These are phyloP conservation scores for Pachysandra terminalis DNA, from an alignment of 164 flowering plant genomes.

Conservation along the genomic window DNA sequence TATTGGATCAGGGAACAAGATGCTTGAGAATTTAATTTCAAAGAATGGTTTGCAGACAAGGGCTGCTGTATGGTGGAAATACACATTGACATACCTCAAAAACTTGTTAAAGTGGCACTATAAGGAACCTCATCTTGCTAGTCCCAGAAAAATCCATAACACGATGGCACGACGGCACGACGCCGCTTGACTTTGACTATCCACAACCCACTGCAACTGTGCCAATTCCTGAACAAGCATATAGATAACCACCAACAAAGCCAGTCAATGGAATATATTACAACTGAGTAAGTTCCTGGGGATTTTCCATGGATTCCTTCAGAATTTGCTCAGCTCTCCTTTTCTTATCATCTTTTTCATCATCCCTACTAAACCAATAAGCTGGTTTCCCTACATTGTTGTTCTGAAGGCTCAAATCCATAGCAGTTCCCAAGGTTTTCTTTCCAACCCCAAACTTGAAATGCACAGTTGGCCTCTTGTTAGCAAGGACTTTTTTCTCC, in stretches of 20 bases:
- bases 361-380: constrained; percentile 46
- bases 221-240: constrained; percentile 17
- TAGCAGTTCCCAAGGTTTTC: constrained; percentile 52
- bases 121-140: too few species aligned
- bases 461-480: constrained; percentile 51
- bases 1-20: constrained; percentile 10
- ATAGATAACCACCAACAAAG: constrained; percentile 15
- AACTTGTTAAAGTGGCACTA: too few species aligned
- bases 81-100: constrained; percentile 23
- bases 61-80: too few species aligned
- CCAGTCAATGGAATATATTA: constrained; percentile 40
- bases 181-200: constrained; percentile 3
- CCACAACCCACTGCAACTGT: constrained; percentile 21
- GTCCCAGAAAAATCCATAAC: constrained; percentile 14
- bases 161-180: constrained; percentile 10
- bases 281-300: constrained; percentile 78
- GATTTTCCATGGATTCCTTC: constrained; percentile 73
- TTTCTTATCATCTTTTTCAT: constrained; percentile 84
- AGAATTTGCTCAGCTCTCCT: constrained; percentile 89
- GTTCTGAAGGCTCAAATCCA: constrained; percentile 43
- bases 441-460: constrained; percentile 56
- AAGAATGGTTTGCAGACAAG: constrained; percentile 19
- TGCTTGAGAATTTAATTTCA: constrained; percentile 9
- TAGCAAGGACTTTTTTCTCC: constrained; percentile 38
- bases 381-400: constrained; percentile 25